Evolutionary conservation across 2,329 filamentous ascomycete species (phyloP).

Genomic region (Tolypocladium tropicale): DNA sequence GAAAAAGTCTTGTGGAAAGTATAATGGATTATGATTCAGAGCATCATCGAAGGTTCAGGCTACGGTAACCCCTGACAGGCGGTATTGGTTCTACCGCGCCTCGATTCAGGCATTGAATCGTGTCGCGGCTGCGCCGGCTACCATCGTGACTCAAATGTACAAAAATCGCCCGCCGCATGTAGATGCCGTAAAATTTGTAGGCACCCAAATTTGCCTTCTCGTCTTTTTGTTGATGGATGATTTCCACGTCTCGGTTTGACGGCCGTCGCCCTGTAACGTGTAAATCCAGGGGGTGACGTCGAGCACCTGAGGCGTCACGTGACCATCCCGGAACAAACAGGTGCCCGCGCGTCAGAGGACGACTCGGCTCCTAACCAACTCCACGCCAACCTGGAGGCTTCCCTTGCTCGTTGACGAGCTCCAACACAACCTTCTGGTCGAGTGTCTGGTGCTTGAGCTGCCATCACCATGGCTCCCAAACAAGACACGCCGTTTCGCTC

Average conservation of each 20-base stretch:
- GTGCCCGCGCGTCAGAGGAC: constrained; percentile 8
- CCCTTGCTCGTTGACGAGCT: constrained; percentile 17
- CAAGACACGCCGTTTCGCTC: constrained; percentile 98
- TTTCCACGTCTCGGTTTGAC: too few relatives aligned
- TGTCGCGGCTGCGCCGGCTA: too few relatives aligned
- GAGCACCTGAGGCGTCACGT: constrained; percentile 12
- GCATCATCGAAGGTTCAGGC: too few relatives aligned
- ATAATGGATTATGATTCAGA: neutral
- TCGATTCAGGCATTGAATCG: neutral
- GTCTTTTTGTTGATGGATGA: neutral
- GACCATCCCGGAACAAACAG: constrained; percentile 15
- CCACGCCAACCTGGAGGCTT: constrained; percentile 14
- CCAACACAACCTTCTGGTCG: constrained; percentile 16
- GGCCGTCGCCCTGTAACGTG: too few relatives aligned
- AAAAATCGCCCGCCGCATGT: neutral
- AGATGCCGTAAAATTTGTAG: neutral
- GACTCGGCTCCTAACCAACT: constrained; percentile 11
- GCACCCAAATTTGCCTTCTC: neutral
- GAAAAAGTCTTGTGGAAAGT: neutral
- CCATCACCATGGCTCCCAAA: constrained; percentile 48
- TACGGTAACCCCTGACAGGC: neutral
- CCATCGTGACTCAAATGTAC: too few relatives aligned
- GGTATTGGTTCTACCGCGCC: neutral
- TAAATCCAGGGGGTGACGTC: neutral
- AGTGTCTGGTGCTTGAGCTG: constrained; percentile 17